Evolutionary conservation across 2,329 filamentous ascomycete genomes (phyloP), one percentile per base, ranked within the genome.

Genomic region (Teratosphaeria gauchensis): DNA sequence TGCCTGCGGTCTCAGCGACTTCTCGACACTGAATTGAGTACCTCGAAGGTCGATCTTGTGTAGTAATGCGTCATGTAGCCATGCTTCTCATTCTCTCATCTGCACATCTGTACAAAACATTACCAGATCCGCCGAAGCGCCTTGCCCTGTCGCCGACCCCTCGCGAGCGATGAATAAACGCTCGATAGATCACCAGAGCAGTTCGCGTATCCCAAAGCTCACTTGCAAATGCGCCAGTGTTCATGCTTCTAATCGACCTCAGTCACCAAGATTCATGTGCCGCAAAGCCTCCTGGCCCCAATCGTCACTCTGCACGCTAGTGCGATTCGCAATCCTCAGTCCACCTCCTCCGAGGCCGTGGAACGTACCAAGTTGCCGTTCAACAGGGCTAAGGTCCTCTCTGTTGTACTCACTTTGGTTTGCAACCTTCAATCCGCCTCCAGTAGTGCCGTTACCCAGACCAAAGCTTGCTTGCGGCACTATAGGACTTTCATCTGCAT

Each of bases 321-420:
- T 70, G 2, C 72, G 65, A 61, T 78, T 78, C 48, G 76, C 75
- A 4, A 79, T 71, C 54, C 75, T 60, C 54, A 78, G 63, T 1
- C 75, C 73, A 21, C 75, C 75, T 16, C 61, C 31, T 8, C 53
- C 48, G 6, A 28, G 46, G 14, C 54, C 28, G 42, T 53, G 52
- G 24, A 16, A 31, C 52, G 32, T 21, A 16, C 24, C 31, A 9
- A 32, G 14, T 12, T 31, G 32, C 32, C 4, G 6, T 28, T 53
- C 52, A 3, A 53, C 58, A 19, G 58, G 33, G 16, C 55, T 48
- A 42, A 57, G 38, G 19, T 58, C 42, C n/a, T 48, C 38, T 16
- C 38, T 42, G 16, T 54, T 16, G 32, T 58, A 60, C 52, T 12
- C 28, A 14, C 28, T 53, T 12, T 35, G 28, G 16, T 53, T 35